phyloP scores from a whole-genome alignment of 2,329 filamentous ascomycete species.

The Botrytis byssoidea region DNA sequence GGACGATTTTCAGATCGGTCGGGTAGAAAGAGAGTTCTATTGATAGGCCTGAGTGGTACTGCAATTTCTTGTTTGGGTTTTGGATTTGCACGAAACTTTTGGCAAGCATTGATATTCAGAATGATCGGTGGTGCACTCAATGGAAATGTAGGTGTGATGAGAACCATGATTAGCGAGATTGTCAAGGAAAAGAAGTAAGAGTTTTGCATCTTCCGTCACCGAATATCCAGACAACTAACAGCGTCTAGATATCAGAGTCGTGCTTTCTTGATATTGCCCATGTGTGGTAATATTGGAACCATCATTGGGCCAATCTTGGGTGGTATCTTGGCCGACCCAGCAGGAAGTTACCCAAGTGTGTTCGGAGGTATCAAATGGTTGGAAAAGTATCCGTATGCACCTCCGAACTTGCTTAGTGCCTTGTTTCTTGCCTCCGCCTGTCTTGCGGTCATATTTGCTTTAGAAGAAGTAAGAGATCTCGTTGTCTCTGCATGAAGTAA shows the following conservation, averaged over 20 bases:
- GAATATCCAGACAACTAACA: not conserved
- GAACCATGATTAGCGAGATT: constrained; percentile 72
- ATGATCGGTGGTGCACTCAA: constrained; percentile 65
- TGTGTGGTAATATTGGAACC: constrained; percentile 64
- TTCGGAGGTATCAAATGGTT: constrained; percentile 45
- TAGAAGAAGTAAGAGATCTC: constrained; percentile 37
- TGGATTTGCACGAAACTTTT: constrained; percentile 63
- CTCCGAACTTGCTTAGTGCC: constrained; percentile 45
- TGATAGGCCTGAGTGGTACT: constrained; percentile 64
- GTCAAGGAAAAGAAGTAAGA: constrained; percentile 64
- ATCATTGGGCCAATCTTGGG: constrained; percentile 46
- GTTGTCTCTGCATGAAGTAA: constrained; percentile 9
- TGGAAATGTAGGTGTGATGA: constrained; percentile 72
- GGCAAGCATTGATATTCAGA: constrained; percentile 57
- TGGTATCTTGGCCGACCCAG: constrained; percentile 47
- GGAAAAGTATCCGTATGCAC: constrained; percentile 45
- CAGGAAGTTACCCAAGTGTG: constrained; percentile 40
- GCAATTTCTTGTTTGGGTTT: constrained; percentile 65
- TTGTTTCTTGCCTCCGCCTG: constrained; percentile 38
- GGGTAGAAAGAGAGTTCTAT: constrained; percentile 57
- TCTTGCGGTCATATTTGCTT: constrained; percentile 39
- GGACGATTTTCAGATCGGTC: constrained; percentile 60
- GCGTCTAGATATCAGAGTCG: constrained; percentile 41
- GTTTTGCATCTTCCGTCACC: not conserved
- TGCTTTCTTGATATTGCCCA: constrained; percentile 48